These are phyloP conservation scores for Mortierella sp. DNA, from an alignment of 371 early-diverging fungal genomes.

Conservation along the genomic window DNA sequence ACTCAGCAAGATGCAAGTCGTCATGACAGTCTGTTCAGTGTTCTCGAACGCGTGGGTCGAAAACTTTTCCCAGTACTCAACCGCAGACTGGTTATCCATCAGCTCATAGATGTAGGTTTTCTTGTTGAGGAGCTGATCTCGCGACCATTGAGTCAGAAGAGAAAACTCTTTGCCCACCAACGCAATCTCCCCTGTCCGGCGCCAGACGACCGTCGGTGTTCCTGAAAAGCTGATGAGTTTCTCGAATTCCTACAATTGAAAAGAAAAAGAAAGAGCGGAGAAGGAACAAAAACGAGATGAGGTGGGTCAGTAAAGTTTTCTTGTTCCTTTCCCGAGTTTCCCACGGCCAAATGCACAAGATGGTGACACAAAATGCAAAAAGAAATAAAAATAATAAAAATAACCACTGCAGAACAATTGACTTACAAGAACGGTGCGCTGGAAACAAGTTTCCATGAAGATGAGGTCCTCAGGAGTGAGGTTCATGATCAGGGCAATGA, in stretches of 20 bases:
- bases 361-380: slow-evolving; percentile 12
- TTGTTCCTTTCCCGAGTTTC: neutral
- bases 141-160: slow-evolving; percentile 89
- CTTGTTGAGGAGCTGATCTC: slow-evolving; percentile 79
- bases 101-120: slow-evolving; percentile 89
- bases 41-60: slow-evolving; percentile 92
- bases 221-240: slow-evolving; percentile 93
- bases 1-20: slow-evolving; percentile 80
- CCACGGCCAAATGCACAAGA: neutral
- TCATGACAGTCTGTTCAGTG: slow-evolving; percentile 85
- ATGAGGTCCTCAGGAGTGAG: slow-evolving; percentile 92
- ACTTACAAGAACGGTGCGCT: slow-evolving; percentile 83
- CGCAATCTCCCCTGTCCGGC: slow-evolving; percentile 93
- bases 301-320: neutral
- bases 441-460: slow-evolving; percentile 95
- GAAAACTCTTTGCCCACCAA: slow-evolving; percentile 94
- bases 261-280: slow-evolving; percentile 3
- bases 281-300: neutral
- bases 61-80: slow-evolving; percentile 95
- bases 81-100: slow-evolving; percentile 91
- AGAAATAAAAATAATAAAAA: neutral
- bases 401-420: neutral
- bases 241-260: slow-evolving; percentile 83
- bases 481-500: slow-evolving; percentile 92
- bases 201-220: slow-evolving; percentile 96